Evolutionary conservation across 2,329 filamentous ascomycete genomes (phyloP), one percentile per base, ranked within the genome.

Genomic region (Ramichloridium luteum): DNA sequence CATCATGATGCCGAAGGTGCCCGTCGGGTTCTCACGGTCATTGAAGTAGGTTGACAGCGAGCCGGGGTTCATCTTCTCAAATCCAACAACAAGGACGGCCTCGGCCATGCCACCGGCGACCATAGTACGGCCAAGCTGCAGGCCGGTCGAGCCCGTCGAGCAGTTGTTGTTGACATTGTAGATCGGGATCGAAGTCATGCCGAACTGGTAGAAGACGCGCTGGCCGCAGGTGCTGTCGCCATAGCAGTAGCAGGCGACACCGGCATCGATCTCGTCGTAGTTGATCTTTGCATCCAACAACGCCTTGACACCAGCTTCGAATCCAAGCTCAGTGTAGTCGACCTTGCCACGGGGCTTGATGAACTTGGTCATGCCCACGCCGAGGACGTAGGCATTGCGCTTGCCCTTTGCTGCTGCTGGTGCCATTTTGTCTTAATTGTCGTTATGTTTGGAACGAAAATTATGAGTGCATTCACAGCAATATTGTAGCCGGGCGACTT

Each of bases 151-250:
- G 11, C 88, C 88, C 0, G 88, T 96, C 3, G 82, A 83, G 68
- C 88, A 96, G 66, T 93, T 93, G 69, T 96, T 96, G 71, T 94
- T 94, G 53, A 93, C 84, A 53, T 96, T 96, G 68, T 92, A 86
- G 54, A 96, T 82, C 49, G 88, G 88, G 47, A 96, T 94, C 52
- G 80, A 70, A 25, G 85, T 94, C 78, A 96, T 86, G 65, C 88
- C 88, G 58, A 96, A 93, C 63, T 96, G 88, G 62, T 96, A 96
- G 63, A 96, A 93, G 53, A 94, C 85, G 43, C 88, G 80, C 67
- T 96, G 88, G 28, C 88, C 88, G 60, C 81, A 90, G 34, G 88
- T 93, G 42, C 77, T 85, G 65, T 96, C 88, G 53, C 88, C 88
- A 58, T 93, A 94, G 69, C 85, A 93, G 67, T 93, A 96, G 69